phyloP scores from a whole-genome alignment of 1,284 basidiomycete genomes.

The Leccinum colubrinum region DNA sequence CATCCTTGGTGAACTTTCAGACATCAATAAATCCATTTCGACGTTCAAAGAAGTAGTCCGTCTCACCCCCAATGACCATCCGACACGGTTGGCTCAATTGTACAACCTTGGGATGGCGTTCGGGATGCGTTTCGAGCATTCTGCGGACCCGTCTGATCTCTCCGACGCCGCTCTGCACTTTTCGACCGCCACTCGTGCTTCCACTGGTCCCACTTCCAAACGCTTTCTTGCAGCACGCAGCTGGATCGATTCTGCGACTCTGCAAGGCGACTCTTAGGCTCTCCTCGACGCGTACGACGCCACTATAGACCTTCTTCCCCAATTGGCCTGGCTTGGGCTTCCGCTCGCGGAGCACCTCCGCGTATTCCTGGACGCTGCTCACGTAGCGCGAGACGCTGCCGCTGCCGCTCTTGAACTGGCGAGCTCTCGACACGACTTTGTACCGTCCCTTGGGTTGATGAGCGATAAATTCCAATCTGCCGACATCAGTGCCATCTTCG shows the following conservation, averaged over 20 bases:
- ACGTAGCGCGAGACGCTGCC: background rate
- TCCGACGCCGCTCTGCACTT: background rate
- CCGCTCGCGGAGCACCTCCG: background rate
- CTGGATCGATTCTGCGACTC: background rate
- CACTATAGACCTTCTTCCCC: constrained; percentile 1
- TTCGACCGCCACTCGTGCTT: background rate
- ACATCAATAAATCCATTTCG: background rate
- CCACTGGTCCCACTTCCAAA: background rate
- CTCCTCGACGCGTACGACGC: background rate
- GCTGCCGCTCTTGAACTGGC: background rate
- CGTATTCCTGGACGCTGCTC: background rate
- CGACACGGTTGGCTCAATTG: background rate
- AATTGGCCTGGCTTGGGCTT: constrained; percentile 5
- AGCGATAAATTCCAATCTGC: background rate
- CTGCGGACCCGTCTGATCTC: background rate
- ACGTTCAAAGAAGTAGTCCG: background rate
- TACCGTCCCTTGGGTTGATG: background rate
- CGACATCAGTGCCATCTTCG: background rate
- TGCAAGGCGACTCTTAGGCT: background rate
- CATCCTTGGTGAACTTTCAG: background rate
- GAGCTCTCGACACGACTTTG: background rate
- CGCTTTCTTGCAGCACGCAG: background rate
- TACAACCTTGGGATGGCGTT: background rate
- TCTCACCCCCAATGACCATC: background rate
- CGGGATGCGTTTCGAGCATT: background rate